Evolutionary conservation across 768 basidiomycete genomes (phyloP).

Genomic region (Macrocybe gigantea): DNA sequence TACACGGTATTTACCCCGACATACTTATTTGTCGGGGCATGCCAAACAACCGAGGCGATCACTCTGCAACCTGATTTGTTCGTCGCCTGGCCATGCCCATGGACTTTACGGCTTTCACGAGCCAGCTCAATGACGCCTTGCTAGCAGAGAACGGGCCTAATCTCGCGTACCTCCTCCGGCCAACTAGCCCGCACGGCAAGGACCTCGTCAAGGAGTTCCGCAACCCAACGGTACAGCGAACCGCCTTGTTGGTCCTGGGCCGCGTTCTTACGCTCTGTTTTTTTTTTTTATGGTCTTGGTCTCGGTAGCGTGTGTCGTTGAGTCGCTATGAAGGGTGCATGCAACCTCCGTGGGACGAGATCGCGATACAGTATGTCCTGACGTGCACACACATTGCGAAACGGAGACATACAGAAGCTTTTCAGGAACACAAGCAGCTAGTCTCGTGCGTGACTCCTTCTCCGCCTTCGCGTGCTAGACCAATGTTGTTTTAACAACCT

Average conservation of each 20-base stretch:
- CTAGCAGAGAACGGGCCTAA: slow-evolving; percentile 59
- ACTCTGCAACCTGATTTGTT: too few species aligned
- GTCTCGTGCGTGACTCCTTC: slow-evolving; percentile 55
- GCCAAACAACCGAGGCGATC: too few species aligned
- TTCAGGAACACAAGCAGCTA: slow-evolving; percentile 72
- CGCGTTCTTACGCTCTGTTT: too few species aligned
- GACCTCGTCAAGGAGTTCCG: slow-evolving; percentile 68
- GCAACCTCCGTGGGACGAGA: slow-evolving; percentile 78
- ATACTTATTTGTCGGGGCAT: too few species aligned
- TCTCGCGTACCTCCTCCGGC: slow-evolving; percentile 69
- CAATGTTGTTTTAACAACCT: background rate
- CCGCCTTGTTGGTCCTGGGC: slow-evolving; percentile 4
- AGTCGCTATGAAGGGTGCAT: slow-evolving; percentile 56
- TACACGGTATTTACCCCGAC: too few species aligned
- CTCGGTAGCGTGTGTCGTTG: slow-evolving; percentile 29
- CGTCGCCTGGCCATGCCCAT: slow-evolving; percentile 24
- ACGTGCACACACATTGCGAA: slow-evolving; percentile 67
- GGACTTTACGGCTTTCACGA: slow-evolving; percentile 55
- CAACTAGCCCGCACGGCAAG: slow-evolving; percentile 73
- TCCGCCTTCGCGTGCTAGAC: background rate
- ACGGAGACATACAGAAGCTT: slow-evolving; percentile 64
- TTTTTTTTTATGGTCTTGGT: background rate
- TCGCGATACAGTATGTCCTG: slow-evolving; percentile 77
- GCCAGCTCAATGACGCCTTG: slow-evolving; percentile 57
- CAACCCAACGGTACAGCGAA: slow-evolving; percentile 39